Evolutionary conservation across 371 early-diverging fungal genomes (phyloP).

Genomic region (Coemansia linderi): DNA sequence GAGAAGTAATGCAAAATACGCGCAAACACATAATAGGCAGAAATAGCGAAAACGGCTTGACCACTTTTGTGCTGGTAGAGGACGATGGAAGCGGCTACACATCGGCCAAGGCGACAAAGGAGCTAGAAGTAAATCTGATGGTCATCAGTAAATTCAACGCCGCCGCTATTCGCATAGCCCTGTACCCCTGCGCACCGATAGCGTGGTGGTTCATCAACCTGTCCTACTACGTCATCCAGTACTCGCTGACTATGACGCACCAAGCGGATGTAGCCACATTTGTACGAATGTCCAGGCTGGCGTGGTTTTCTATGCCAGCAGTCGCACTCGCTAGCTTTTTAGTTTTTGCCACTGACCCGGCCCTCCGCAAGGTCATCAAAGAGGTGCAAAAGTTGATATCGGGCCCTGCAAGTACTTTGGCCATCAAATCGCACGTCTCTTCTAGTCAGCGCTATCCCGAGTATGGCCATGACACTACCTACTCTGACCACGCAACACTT

Average conservation of each 20-base stretch:
- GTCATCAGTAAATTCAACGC: constrained; percentile 31
- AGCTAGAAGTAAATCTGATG: constrained; percentile 10
- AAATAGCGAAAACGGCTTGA: not conserved
- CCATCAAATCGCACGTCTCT: not conserved
- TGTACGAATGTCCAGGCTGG: not conserved
- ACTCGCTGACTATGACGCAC: constrained; percentile 21
- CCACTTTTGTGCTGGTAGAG: not conserved
- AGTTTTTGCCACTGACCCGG: constrained; percentile 30
- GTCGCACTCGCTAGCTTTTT: constrained; percentile 18
- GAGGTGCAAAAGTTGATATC: constrained; percentile 12
- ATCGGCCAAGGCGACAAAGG: constrained; percentile 4
- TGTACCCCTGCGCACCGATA: constrained; percentile 29
- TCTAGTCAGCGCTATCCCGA: not conserved
- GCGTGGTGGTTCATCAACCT: constrained; percentile 15
- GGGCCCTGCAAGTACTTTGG: not conserved
- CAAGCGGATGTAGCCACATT: constrained; percentile 7
- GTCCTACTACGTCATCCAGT: constrained; percentile 20
- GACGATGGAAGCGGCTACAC: constrained; percentile 3
- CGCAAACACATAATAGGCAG: not conserved
- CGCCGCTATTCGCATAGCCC: constrained; percentile 39
- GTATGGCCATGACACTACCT: not conserved
- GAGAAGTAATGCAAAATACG: constrained; percentile 5
- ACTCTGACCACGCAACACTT: not conserved
- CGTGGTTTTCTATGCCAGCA: constrained; percentile 13
- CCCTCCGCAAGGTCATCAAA: constrained; percentile 10